phyloP scores from a whole-genome alignment of 768 basidiomycete genomes.

The Nidula microcarpa region DNA sequence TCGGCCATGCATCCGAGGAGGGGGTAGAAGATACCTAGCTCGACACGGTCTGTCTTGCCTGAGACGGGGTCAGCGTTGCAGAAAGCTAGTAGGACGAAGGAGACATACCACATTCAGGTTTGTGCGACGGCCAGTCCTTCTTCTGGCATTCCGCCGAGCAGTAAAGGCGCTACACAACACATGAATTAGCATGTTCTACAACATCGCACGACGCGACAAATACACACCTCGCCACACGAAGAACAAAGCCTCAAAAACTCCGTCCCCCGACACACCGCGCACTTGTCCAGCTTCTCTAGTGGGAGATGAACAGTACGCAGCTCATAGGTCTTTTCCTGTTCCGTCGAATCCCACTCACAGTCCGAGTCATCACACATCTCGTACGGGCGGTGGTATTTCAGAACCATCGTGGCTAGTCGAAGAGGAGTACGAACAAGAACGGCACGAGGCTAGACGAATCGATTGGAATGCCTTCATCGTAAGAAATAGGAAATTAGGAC shows the following conservation, averaged over 20 bases:
- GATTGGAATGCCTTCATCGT: too few relatives aligned
- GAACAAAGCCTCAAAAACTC: not conserved
- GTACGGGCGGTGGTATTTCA: too few relatives aligned
- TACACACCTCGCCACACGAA: not conserved
- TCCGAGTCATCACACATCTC: too few relatives aligned
- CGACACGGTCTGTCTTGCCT: slow-evolving; percentile 33
- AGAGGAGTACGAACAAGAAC: too few relatives aligned
- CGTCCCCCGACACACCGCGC: not conserved
- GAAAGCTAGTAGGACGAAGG: not conserved
- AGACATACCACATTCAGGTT: slow-evolving; percentile 19
- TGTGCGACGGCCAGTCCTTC: slow-evolving; percentile 25
- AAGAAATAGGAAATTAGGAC: too few relatives aligned
- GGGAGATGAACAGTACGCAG: not conserved
- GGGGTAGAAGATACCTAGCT: slow-evolving; percentile 27
- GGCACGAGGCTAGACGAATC: too few relatives aligned
- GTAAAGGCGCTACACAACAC: slow-evolving; percentile 16
- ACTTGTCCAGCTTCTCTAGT: not conserved
- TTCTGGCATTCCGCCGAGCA: slow-evolving; percentile 28
- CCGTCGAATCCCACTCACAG: too few relatives aligned
- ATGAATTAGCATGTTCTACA: not conserved
- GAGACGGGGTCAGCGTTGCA: not conserved
- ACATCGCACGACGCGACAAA: not conserved
- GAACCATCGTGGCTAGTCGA: too few relatives aligned
- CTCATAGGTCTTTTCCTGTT: too few relatives aligned
- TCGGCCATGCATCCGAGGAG: slow-evolving; percentile 25